Conservation (phyloP, 768 basidiomycete species). For the Porphyrellus cyaneotinctus region DNA sequence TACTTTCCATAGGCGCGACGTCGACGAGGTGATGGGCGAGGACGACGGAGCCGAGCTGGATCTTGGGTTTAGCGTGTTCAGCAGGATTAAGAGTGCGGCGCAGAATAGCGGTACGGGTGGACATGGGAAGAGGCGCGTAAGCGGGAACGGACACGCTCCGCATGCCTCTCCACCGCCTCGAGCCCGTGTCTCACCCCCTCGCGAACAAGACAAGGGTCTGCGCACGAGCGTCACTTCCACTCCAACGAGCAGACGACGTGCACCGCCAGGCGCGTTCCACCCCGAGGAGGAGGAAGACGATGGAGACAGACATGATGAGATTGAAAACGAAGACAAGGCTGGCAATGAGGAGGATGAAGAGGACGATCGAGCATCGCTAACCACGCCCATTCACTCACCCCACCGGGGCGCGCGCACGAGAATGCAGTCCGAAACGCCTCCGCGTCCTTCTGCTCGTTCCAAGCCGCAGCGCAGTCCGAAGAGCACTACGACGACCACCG, state of each 20-base stretch:
- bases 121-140: background rate
- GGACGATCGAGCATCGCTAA: conserved; percentile 1
- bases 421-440: conserved; percentile 10
- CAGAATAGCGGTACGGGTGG: background rate
- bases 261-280: conserved; percentile 46
- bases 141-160: background rate
- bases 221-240: conserved; percentile 10
- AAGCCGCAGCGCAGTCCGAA: conserved; percentile 10
- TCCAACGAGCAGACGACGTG: conserved; percentile 23
- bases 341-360: conserved; percentile 26
- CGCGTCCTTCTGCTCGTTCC: conserved; percentile 11
- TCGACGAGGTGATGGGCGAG: conserved; percentile 11
- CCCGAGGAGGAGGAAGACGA: conserved; percentile 41
- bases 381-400: conserved; percentile 12
- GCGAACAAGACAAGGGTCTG: conserved; percentile 12
- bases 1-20: conserved; percentile 9
- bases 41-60: background rate
- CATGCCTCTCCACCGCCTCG: conserved; percentile 10
- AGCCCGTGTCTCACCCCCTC: conserved; percentile 6
- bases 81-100: background rate
- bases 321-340: conserved; percentile 19
- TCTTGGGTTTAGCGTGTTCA: conserved; percentile 24
- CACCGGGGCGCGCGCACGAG: conserved; percentile 12
- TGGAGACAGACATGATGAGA: conserved; percentile 13
- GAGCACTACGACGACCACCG: background rate